Percentiles rank a stretch among this genome's conserved stretches.
These are phyloP conservation scores for Austropuccinia psidii DNA, from an alignment of 1,284 basidiomycete species.

Conservation along the genomic window DNA sequence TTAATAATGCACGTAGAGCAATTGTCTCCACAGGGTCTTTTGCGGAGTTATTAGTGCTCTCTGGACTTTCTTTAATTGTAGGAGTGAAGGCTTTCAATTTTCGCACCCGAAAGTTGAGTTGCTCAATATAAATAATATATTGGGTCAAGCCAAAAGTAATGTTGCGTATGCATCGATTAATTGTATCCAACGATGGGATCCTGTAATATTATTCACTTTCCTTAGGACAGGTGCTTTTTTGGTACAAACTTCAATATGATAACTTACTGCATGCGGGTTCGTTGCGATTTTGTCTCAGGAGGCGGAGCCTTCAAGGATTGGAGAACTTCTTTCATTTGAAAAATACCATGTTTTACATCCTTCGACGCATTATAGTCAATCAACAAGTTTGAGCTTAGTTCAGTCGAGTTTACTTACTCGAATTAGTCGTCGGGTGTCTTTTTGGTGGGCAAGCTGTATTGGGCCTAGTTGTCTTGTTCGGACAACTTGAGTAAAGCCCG, in stretches of 20 bases:
- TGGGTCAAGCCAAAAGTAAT: slow-evolving; percentile 22
- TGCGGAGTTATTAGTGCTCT: not conserved
- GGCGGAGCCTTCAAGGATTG: slow-evolving; percentile 12
- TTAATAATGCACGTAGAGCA: slow-evolving; percentile 17
- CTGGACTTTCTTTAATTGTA: not conserved
- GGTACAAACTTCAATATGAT: too few species aligned
- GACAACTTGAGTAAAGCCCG: slow-evolving; percentile 13
- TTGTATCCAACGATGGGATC: slow-evolving; percentile 20
- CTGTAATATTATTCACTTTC: not conserved
- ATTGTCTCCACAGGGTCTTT: slow-evolving; percentile 5
- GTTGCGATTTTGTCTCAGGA: not conserved
- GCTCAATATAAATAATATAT: slow-evolving; percentile 22
- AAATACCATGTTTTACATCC: slow-evolving; percentile 34
- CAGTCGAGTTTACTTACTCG: slow-evolving; percentile 2
- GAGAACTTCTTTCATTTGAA: slow-evolving; percentile 31
- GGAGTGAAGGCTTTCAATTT: not conserved
- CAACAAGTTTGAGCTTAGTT: not conserved
- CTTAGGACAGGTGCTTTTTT: not conserved
- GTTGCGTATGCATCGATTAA: slow-evolving; percentile 28
- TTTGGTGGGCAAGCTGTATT: slow-evolving; percentile 27
- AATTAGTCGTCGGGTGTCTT: slow-evolving; percentile 21
- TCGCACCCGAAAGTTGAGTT: slow-evolving; percentile 7
- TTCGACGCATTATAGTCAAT: not conserved
- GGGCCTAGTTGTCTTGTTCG: slow-evolving; percentile 30
- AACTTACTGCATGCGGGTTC: slow-evolving; percentile 19